A percentile compares a stretch with the other conserved stretches of the same genome.
Conservation (phyloP, 257 asterid species). For the Nicotiana attenuata region DNA sequence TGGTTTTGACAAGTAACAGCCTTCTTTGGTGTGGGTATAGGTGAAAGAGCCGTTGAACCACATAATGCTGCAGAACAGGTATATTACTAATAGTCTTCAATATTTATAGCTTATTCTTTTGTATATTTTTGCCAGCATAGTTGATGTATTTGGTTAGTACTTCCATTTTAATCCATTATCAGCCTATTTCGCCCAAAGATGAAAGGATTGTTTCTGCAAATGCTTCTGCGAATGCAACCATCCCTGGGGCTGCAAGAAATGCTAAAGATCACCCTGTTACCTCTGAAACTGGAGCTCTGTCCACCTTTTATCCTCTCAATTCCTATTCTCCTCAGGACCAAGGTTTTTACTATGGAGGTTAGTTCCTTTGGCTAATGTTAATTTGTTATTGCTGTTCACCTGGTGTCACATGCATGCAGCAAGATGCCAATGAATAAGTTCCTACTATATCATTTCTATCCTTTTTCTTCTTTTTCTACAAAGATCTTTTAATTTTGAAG, state of each 20-base stretch:
- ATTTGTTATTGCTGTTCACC: neutral
- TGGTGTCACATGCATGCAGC: neutral
- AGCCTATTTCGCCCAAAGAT: slow-evolving; percentile 79
- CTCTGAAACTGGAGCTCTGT: slow-evolving; percentile 53
- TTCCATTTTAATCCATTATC: slow-evolving; percentile 35
- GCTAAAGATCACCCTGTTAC: slow-evolving; percentile 55
- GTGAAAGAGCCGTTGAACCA: slow-evolving; percentile 65
- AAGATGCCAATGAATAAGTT: slow-evolving; percentile 1
- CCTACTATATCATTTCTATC: neutral
- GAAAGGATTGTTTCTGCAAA: slow-evolving; percentile 68
- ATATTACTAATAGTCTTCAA: slow-evolving; percentile 2
- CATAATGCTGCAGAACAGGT: slow-evolving; percentile 83
- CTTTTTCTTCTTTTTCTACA: neutral
- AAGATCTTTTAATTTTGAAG: slow-evolving; percentile 1
- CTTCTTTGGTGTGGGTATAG: slow-evolving; percentile 43
- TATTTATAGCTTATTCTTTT: slow-evolving; percentile 11
- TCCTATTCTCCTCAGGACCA: slow-evolving; percentile 65
- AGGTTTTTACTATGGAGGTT: slow-evolving; percentile 77
- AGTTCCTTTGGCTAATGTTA: slow-evolving; percentile 19
- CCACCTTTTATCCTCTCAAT: slow-evolving; percentile 43
- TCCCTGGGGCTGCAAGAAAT: slow-evolving; percentile 58
- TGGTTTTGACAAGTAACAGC: slow-evolving; percentile 15
- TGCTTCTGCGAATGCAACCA: slow-evolving; percentile 59
- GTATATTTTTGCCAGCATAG: slow-evolving; percentile 23
- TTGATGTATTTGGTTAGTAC: slow-evolving; percentile 26